Evolutionary conservation across 257 asterid species (phyloP), one percentile per base, ranked within the genome.

Genomic region (Cordia subcordata): DNA sequence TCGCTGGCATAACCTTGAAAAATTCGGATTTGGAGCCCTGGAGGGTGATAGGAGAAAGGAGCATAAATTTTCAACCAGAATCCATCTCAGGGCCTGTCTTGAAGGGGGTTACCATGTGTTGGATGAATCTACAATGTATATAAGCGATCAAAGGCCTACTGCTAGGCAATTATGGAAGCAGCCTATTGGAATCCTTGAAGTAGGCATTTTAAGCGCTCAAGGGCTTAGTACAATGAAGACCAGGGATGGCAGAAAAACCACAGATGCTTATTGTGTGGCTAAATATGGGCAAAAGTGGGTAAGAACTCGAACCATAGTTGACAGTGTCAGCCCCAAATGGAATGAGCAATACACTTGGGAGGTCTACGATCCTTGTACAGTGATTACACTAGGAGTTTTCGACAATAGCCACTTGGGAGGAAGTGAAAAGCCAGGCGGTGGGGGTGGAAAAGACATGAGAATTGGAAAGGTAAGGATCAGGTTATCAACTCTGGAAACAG

Each of bases 281-380:
- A 59, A 60, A 52, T 67, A 67, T 17, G 72, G 72, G 20, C 72
- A 67, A 20, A 67, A 67, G 55, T 67, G 72, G 72, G 66, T 59
- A 54, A 47, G 72, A 44, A 67, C 72, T 1, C 57, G 72, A 21
- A 67, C 72, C 14, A 60, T 67, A 1, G 72, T 67, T 53, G 66
- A 67, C 20, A 60, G 42, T 55, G 27, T 58, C 22, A 51, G 49
- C 44, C 72, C 72, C 15, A 67, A 67, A 62, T 67, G 63, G 66
- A 67, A 67, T 16, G 72, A 67, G 44, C 72, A 67, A 42, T 67
- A 67, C 52, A 67, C 66, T 0, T 67, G 72, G 72, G 72, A 67
- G 53, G 65, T 67, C 16, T 67, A 58, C 20, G 72, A 67, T 52
- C 72, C 72, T 67, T 59, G 59, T 49, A 67, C 66, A 18, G 63